These are phyloP conservation scores for Psidium guajava DNA, from an alignment of 345 rosid species.

Conservation along the genomic window DNA sequence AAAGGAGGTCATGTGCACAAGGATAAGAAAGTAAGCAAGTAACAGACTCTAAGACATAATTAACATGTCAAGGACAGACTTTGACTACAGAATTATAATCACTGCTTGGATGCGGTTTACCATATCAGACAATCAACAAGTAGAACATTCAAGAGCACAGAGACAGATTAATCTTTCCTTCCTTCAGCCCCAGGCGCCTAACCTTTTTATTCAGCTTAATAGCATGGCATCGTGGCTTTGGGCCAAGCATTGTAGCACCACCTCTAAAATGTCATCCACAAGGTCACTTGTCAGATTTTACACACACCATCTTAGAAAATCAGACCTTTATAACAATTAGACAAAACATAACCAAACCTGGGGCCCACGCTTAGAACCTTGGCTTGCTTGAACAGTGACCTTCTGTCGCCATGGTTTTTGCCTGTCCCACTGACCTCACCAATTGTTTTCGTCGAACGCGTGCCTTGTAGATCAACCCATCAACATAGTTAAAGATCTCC, in stretches of 20 bases:
- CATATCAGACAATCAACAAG: not conserved
- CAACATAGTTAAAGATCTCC: conserved; percentile 3
- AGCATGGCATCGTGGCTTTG: conserved; percentile 85
- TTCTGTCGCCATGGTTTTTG: conserved; percentile 76
- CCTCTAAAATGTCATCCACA: conserved; percentile 64
- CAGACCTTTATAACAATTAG: not conserved
- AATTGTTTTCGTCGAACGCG: conserved; percentile 78
- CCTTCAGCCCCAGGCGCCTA: conserved; percentile 74
- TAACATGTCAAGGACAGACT: not conserved
- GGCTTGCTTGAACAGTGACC: conserved; percentile 83
- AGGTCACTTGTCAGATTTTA: conserved; percentile 7
- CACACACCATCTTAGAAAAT: not conserved
- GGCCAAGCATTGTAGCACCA: conserved; percentile 85
- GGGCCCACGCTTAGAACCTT: conserved; percentile 68
- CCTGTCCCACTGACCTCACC: conserved; percentile 83
- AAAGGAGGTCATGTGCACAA: not conserved
- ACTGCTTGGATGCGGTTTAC: not conserved
- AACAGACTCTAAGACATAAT: not conserved
- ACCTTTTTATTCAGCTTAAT: conserved; percentile 78
- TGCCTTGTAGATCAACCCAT: conserved; percentile 32
- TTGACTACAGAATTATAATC: not conserved
- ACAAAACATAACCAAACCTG: conserved; percentile 31
- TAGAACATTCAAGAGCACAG: not conserved
- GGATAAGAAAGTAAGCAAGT: not conserved
- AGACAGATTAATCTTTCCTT: conserved; percentile 53